phyloP scores from a whole-genome alignment of 31 red algal genomes.

The Porphyra umbilicalis region DNA sequence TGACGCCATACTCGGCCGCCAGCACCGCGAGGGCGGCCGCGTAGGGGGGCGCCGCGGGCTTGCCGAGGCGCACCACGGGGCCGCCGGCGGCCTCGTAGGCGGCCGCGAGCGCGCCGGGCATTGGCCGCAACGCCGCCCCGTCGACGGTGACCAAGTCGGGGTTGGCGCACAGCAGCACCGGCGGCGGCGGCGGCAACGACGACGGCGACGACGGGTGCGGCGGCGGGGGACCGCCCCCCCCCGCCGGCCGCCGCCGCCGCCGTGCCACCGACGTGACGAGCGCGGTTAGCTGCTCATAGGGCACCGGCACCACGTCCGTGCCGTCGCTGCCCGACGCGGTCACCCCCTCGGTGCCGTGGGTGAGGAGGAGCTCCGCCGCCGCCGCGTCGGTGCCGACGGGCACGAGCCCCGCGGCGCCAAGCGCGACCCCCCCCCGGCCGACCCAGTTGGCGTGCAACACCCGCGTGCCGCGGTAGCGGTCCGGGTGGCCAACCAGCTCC shows the following conservation, averaged over 20 bases:
- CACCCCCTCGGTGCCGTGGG: slow-evolving; percentile 77
- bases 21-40: slow-evolving; percentile 28
- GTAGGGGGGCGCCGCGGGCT: slow-evolving; percentile 50
- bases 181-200: slow-evolving; percentile 12
- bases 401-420: not conserved
- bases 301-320: slow-evolving; percentile 7
- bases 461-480: slow-evolving; percentile 6
- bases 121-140: slow-evolving; percentile 36
- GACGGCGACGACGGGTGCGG: not conserved
- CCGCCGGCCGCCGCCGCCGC: no score
- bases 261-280: not conserved
- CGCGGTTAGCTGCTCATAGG: slow-evolving; percentile 5
- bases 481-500: slow-evolving; percentile 12
- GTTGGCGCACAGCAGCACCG: slow-evolving; percentile 69
- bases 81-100: slow-evolving; percentile 58
- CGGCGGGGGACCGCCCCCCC: not conserved
- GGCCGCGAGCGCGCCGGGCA: slow-evolving; percentile 71
- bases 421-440: slow-evolving; percentile 21
- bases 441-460: slow-evolving; percentile 81
- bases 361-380: slow-evolving; percentile 44
- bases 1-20: slow-evolving; percentile 7
- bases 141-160: slow-evolving; percentile 95
- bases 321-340: slow-evolving; percentile 15
- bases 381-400: slow-evolving; percentile 5
- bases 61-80: slow-evolving; percentile 48